These are phyloP conservation scores for Gigaspora rosea DNA, from an alignment of 192 early-diverging fungal species.

Conservation along the genomic window DNA sequence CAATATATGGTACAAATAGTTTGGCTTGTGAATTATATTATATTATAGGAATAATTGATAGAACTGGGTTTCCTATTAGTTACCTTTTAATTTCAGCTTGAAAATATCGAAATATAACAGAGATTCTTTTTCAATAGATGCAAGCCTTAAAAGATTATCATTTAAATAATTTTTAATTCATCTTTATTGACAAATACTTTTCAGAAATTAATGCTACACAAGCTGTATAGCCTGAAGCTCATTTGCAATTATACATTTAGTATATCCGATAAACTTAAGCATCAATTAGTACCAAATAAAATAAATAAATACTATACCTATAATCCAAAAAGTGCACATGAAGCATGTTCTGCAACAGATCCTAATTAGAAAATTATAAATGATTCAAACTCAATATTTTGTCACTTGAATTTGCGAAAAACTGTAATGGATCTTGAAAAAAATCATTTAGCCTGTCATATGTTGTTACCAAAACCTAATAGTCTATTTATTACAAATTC, in stretches of 20 bases:
- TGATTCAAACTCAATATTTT: neutral
- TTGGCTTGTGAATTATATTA: neutral
- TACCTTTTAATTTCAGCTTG: constrained; percentile 3
- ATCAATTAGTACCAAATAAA: neutral
- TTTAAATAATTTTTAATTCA: neutral
- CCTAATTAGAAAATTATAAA: neutral
- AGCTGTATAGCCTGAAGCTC: constrained; percentile 7
- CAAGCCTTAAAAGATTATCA: neutral
- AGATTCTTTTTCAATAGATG: neutral
- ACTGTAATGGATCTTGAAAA: neutral
- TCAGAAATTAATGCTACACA: constrained; percentile 3
- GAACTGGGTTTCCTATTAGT: neutral
- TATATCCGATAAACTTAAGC: neutral
- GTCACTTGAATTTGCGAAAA: neutral
- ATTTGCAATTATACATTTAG: neutral
- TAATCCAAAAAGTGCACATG: neutral
- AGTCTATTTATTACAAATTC: neutral
- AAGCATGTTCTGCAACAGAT: constrained; percentile 1
- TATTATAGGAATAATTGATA: neutral
- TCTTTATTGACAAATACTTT: constrained; percentile 19
- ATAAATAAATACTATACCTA: neutral
- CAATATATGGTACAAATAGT: constrained; percentile 4
- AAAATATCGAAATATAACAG: neutral
- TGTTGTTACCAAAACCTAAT: neutral
- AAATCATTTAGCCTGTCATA: neutral